Percentiles rank a stretch among this genome's conserved stretches.
Conservation (phyloP, 2,329 filamentous ascomycete species). For the Ascochyta lentis region DNA sequence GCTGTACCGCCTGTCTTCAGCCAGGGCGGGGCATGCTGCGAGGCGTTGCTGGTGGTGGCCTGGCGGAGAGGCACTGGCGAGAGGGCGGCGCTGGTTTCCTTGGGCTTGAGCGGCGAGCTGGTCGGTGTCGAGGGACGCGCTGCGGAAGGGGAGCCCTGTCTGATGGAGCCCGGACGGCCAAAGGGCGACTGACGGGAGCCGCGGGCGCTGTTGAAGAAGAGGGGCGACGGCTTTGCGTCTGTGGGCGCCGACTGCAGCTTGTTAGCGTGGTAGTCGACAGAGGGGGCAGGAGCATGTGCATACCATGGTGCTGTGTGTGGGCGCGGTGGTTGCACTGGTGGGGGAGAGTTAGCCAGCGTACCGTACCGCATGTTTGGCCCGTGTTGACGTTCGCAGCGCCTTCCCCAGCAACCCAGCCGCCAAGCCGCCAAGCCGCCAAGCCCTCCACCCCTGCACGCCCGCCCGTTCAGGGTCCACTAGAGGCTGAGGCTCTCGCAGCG, state of each 20-base stretch:
- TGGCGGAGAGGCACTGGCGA: slow-evolving; percentile 40
- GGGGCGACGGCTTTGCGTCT: slow-evolving; percentile 51
- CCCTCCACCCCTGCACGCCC: background rate
- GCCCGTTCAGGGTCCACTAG: slow-evolving; percentile 8
- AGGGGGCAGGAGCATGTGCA: background rate
- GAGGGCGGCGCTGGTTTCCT: slow-evolving; percentile 33
- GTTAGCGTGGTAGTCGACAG: slow-evolving; percentile 12
- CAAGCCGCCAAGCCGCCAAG: background rate
- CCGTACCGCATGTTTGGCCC: slow-evolving; percentile 19
- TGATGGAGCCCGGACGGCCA: slow-evolving; percentile 51
- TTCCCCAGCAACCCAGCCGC: slow-evolving; percentile 6
- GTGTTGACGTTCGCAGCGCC: slow-evolving; percentile 19
- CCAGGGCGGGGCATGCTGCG: slow-evolving; percentile 45
- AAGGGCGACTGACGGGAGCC: slow-evolving; percentile 50
- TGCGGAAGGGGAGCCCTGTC: slow-evolving; percentile 48
- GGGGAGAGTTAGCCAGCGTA: background rate
- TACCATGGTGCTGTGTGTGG: slow-evolving; percentile 22
- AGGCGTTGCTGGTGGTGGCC: slow-evolving; percentile 44
- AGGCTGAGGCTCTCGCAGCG: too few species aligned
- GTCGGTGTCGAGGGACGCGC: slow-evolving; percentile 50
- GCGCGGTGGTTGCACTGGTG: background rate
- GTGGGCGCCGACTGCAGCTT: slow-evolving; percentile 42
- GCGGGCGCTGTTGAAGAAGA: slow-evolving; percentile 54
- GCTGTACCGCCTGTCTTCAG: slow-evolving; percentile 42
- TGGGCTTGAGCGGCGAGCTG: slow-evolving; percentile 51